Conservation (phyloP, 2,329 filamentous ascomycete genomes). For the Penicillium vulpinum region DNA sequence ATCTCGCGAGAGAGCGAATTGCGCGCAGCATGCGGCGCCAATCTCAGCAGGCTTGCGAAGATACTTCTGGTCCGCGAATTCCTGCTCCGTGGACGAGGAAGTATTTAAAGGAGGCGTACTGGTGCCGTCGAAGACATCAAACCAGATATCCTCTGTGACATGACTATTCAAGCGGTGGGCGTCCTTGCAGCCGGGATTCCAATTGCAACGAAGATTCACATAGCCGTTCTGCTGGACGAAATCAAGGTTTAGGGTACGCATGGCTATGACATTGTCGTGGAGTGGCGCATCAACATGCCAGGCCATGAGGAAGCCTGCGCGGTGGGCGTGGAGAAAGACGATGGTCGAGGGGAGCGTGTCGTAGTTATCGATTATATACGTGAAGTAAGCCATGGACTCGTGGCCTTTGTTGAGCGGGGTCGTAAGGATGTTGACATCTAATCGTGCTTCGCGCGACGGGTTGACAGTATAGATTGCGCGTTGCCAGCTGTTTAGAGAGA, state of each 20-base stretch:
- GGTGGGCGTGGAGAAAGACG: slow-evolving; percentile 60
- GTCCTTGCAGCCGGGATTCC: slow-evolving; percentile 55
- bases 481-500: slow-evolving; percentile 41
- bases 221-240: slow-evolving; percentile 58
- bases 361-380: slow-evolving; percentile 50
- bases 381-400: slow-evolving; percentile 51
- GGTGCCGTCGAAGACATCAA: slow-evolving; percentile 43
- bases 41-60: slow-evolving; percentile 52
- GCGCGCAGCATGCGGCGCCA: slow-evolving; percentile 63
- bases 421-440: slow-evolving; percentile 26
- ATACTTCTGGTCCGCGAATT: slow-evolving; percentile 22
- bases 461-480: slow-evolving; percentile 49
- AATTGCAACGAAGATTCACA: slow-evolving; percentile 62
- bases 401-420: slow-evolving; percentile 47
- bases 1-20: slow-evolving; percentile 62
- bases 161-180: slow-evolving; percentile 37
- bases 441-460: slow-evolving; percentile 27
- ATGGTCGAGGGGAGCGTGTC: slow-evolving; percentile 52
- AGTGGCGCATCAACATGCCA: slow-evolving; percentile 62
- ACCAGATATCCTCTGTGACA: slow-evolving; percentile 40
- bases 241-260: slow-evolving; percentile 51
- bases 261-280: slow-evolving; percentile 55
- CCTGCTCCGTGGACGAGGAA: slow-evolving; percentile 15
- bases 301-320: slow-evolving; percentile 46
- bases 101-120: slow-evolving; percentile 36